Evolutionary conservation across 2,329 filamentous ascomycete genomes (phyloP).

Genomic region (Emericellopsis atlantica): DNA sequence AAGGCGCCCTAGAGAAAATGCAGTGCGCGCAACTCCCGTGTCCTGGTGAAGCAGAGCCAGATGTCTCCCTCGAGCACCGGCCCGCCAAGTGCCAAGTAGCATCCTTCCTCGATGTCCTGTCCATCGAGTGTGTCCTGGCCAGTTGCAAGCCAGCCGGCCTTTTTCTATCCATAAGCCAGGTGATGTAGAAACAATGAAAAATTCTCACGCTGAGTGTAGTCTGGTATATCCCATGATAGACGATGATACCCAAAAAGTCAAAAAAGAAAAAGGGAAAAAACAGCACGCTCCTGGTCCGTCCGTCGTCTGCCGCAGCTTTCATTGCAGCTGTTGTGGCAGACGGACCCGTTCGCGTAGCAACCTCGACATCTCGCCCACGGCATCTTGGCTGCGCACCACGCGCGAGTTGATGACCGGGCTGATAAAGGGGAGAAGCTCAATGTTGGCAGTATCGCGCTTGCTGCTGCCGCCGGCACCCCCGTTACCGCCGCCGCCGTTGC

Average conservation of each 20-base stretch:
- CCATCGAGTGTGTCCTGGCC: too few relatives aligned
- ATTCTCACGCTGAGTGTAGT: background rate
- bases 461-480: constrained; percentile 12
- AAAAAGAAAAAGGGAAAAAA: background rate
- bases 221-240: background rate
- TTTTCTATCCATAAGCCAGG: too few relatives aligned
- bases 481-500: constrained; percentile 5
- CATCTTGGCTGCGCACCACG: constrained; percentile 6
- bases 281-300: background rate
- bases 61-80: too few relatives aligned
- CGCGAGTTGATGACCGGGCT: constrained; percentile 8
- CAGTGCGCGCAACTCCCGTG: too few relatives aligned
- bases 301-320: too few relatives aligned
- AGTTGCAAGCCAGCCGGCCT: too few relatives aligned
- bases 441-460: constrained; percentile 15
- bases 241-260: background rate
- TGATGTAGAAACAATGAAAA: constrained; percentile 2
- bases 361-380: constrained; percentile 6
- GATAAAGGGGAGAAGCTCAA: constrained; percentile 10
- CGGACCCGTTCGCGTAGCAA: constrained; percentile 10
- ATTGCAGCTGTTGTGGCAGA: constrained; percentile 10
- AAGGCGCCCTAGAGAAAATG: too few relatives aligned
- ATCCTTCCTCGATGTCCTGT: too few relatives aligned
- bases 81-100: too few relatives aligned
- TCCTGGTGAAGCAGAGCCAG: too few relatives aligned